A percentile compares a stretch with the other conserved stretches of the same genome.
These are phyloP conservation scores for Bretschneidera sinensis DNA, from an alignment of 345 rosid genomes.

Conservation along the genomic window DNA sequence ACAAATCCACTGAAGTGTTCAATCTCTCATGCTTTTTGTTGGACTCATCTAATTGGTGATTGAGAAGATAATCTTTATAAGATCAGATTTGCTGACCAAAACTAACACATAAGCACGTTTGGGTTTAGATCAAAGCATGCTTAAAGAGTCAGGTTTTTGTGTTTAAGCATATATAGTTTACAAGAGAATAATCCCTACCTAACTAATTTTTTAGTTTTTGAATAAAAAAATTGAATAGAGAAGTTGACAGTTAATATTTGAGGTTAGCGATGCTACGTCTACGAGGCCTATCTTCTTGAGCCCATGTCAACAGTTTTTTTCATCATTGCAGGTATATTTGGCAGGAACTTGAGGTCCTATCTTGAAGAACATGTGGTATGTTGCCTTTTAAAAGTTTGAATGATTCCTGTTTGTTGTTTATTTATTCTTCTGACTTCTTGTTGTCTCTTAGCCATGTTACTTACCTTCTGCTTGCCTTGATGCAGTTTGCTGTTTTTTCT, in stretches of 20 bases:
- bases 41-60: slow-evolving; percentile 34
- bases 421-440: background rate
- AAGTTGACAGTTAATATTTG: no score
- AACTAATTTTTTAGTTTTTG: no score
- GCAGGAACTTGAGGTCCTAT: slow-evolving; percentile 96
- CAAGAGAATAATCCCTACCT: no score
- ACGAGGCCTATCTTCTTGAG: background rate
- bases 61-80: slow-evolving; percentile 78
- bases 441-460: slow-evolving; percentile 1
- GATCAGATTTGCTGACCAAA: slow-evolving; percentile 45
- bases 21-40: slow-evolving; percentile 29
- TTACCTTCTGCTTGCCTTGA: slow-evolving; percentile 11
- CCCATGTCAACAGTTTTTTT: slow-evolving; percentile 4
- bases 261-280: background rate
- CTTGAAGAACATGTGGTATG: slow-evolving; percentile 91
- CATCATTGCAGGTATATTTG: slow-evolving; percentile 70
- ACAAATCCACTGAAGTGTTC: slow-evolving; percentile 20
- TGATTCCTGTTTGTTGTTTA: background rate
- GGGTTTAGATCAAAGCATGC: no score
- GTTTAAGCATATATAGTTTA: no score
- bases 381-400: background rate
- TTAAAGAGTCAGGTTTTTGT: no score
- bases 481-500: slow-evolving; percentile 87
- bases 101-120: slow-evolving; percentile 41
- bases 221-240: no score